phyloP scores from a whole-genome alignment of 2,329 filamentous ascomycete species.

The Tolypocladium sp. region DNA sequence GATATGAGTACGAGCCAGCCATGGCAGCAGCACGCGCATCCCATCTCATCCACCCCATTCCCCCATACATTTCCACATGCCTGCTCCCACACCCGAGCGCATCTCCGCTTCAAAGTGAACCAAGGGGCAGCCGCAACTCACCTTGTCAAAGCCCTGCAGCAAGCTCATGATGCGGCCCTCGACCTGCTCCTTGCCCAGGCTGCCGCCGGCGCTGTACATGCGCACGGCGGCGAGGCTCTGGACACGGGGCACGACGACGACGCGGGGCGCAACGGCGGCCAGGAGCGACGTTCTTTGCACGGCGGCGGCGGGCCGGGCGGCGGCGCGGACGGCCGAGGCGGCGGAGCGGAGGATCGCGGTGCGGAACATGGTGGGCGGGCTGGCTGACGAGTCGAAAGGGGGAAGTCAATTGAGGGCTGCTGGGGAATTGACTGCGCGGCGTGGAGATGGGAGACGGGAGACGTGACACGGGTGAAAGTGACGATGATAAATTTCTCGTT shows the following conservation, averaged over 20 bases:
- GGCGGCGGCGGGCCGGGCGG: conserved; percentile 38
- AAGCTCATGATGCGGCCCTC: conserved; percentile 88
- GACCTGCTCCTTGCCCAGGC: conserved; percentile 74
- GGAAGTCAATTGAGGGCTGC: conserved; percentile 5
- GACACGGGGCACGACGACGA: conserved; percentile 49
- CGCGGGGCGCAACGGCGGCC: conserved; percentile 46
- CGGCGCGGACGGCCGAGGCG: conserved; percentile 49
- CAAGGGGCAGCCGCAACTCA: conserved; percentile 9
- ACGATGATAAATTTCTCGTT: conserved; percentile 39
- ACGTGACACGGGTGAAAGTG: conserved; percentile 2
- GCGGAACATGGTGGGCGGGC: conserved; percentile 64
- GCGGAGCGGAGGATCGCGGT: conserved; percentile 74
- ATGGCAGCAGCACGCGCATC: neutral
- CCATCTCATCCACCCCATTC: neutral
- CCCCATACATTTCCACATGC: neutral
- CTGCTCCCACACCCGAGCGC: neutral
- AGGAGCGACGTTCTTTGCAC: conserved; percentile 47
- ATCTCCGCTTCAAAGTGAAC: neutral
- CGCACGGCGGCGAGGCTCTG: conserved; percentile 61
- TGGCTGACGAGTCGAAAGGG: neutral
- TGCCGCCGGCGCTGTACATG: conserved; percentile 77
- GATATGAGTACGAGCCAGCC: neutral
- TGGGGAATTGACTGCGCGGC: neutral
- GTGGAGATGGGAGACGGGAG: conserved; percentile 1
- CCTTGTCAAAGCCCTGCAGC: conserved; percentile 94